A percentile compares a stretch with the other conserved stretches of the same genome.
phyloP scores from a whole-genome alignment of 2,329 filamentous ascomycete species.

The Fusarium phyllophilum region DNA sequence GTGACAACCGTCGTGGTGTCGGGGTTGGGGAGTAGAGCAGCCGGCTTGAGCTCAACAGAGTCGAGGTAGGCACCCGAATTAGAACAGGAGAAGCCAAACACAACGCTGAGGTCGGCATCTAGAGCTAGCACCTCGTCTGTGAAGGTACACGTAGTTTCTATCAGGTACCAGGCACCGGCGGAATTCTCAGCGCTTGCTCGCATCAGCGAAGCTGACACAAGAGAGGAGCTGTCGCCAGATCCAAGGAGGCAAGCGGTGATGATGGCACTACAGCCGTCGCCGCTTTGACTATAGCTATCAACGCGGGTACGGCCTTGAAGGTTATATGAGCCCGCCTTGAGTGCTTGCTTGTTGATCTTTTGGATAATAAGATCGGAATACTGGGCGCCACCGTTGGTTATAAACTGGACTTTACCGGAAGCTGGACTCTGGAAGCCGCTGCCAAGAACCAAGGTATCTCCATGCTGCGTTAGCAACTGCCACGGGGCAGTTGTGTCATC shows the following conservation, averaged over 20 bases:
- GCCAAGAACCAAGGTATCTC: not conserved
- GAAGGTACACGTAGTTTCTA: not conserved
- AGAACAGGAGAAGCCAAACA: not conserved
- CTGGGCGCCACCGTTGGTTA: not conserved
- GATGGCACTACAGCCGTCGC: not conserved
- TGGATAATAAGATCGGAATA: not conserved
- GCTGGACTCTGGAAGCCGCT: not conserved
- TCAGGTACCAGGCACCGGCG: not conserved
- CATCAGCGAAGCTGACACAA: accelerated
- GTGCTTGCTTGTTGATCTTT: not conserved
- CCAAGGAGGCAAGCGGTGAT: not conserved
- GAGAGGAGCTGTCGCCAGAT: accelerated
- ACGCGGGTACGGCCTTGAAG: not conserved
- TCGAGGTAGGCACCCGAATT: not conserved
- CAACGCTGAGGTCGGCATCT: not conserved
- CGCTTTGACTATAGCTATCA: not conserved
- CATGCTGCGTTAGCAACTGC: not conserved
- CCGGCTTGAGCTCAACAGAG: not conserved
- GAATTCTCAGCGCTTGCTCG: not conserved
- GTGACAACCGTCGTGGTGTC: not conserved
- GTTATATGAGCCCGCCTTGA: not conserved
- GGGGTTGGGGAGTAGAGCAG: not conserved
- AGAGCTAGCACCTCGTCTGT: not conserved
- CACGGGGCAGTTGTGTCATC: not conserved
- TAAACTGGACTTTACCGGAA: not conserved